phyloP scores from a whole-genome alignment of 805 yeast species.

The Candida chilensis region DNA sequence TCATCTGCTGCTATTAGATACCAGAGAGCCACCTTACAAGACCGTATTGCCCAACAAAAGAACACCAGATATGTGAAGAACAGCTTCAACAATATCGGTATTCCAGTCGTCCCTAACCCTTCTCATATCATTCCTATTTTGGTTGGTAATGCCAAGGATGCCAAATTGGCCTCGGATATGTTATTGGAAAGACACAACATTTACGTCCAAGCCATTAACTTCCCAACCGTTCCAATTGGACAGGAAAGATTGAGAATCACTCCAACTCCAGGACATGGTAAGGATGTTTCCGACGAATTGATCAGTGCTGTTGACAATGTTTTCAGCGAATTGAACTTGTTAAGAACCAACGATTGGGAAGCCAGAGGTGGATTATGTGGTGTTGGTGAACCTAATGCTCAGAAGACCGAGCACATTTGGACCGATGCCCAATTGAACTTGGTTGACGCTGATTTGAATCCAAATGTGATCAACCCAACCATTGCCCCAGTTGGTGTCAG shows the following conservation, averaged over 20 bases:
- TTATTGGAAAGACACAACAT: slow-evolving; percentile 77
- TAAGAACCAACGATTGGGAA: slow-evolving; percentile 73
- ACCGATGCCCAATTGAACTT: slow-evolving; percentile 68
- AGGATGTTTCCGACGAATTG: slow-evolving; percentile 66
- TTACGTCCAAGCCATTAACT: slow-evolving; percentile 96
- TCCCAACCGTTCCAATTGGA: slow-evolving; percentile 95
- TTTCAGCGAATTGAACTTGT: slow-evolving; percentile 65
- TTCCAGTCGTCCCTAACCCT: slow-evolving; percentile 96
- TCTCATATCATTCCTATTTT: slow-evolving; percentile 94
- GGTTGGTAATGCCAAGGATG: slow-evolving; percentile 89
- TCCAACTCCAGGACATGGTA: slow-evolving; percentile 96
- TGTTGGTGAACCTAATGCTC: slow-evolving; percentile 54
- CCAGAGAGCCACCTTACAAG: slow-evolving; percentile 68
- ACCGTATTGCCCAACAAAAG: slow-evolving; percentile 77
- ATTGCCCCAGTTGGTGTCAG: slow-evolving; percentile 60
- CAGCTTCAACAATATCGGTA: slow-evolving; percentile 57
- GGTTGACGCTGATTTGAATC: slow-evolving; percentile 53
- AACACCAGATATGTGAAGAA: slow-evolving; percentile 81
- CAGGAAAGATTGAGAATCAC: slow-evolving; percentile 94
- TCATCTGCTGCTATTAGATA: slow-evolving; percentile 79
- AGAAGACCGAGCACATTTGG: slow-evolving; percentile 67
- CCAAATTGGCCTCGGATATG: slow-evolving; percentile 85
- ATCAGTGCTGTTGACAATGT: slow-evolving; percentile 74
- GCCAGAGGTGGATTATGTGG: slow-evolving; percentile 83
- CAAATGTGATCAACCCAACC: slow-evolving; percentile 57